These are phyloP conservation scores for Flaveria trinervia DNA, from an alignment of 129 eudicot genomes.

Conservation along the genomic window DNA sequence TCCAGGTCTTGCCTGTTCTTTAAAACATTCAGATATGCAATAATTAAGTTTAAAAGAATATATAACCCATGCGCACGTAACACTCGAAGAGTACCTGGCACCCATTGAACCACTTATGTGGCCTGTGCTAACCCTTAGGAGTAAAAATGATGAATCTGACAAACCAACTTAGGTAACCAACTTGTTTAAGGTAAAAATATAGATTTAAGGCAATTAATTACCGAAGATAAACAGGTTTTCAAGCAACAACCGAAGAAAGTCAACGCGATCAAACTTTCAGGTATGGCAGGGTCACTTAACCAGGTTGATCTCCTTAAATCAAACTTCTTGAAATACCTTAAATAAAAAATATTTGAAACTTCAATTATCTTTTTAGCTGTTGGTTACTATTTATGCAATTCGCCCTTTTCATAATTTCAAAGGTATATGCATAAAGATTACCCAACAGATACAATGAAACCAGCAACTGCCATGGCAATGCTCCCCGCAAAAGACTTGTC, in stretches of 20 bases:
- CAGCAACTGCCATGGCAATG: conserved; percentile 41
- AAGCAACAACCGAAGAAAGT: not conserved
- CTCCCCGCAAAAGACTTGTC: conserved; percentile 80
- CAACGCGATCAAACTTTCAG: not conserved
- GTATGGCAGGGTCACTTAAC: not conserved
- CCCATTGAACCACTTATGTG: not conserved
- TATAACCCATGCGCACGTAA: not conserved
- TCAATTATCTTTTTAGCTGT: not conserved
- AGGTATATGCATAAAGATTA: conserved; percentile 30
- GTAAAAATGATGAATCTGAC: not conserved
- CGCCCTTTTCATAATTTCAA: not conserved
- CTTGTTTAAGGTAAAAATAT: not conserved
- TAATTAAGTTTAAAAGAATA: not conserved
- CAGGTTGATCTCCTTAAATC: not conserved
- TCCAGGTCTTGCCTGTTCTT: not conserved
- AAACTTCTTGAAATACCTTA: not conserved
- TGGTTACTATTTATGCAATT: not conserved
- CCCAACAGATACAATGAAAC: conserved; percentile 73
- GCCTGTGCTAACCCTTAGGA: not conserved
- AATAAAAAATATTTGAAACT: not conserved
- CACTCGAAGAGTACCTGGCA: not conserved
- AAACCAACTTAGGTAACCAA: not conserved
- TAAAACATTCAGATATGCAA: not conserved
- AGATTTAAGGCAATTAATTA: not conserved
- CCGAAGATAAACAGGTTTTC: not conserved